These are phyloP conservation scores for Fusarium lyarnte DNA, from an alignment of 2,329 filamentous ascomycete species.

Conservation along the genomic window DNA sequence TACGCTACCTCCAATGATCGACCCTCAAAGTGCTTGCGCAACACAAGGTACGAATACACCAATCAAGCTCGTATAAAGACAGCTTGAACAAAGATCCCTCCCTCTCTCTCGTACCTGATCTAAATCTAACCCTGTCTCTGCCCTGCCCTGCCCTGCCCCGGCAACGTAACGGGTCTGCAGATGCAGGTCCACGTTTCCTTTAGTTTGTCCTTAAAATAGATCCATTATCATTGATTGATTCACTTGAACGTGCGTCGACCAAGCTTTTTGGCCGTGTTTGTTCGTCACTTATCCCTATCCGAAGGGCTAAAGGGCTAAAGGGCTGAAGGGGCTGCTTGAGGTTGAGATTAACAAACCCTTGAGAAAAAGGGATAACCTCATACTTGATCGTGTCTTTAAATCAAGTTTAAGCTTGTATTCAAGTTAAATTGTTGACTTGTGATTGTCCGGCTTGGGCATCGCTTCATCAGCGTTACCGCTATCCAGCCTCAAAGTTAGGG, in stretches of 20 bases:
- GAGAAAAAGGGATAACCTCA: background rate
- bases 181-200: background rate
- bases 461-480: background rate
- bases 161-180: constrained; percentile 4
- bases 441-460: background rate
- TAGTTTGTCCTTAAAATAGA: constrained; percentile 33
- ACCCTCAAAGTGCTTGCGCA: constrained; percentile 10
- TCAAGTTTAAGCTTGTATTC: background rate
- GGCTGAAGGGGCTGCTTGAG: background rate
- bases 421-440: background rate
- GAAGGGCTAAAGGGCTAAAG: background rate
- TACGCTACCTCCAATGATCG: constrained; percentile 11
- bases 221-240: background rate
- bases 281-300: background rate
- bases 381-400: background rate
- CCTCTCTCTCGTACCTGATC: constrained; percentile 26
- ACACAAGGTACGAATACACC: constrained; percentile 14
- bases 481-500: background rate
- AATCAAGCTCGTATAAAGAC: constrained; percentile 16
- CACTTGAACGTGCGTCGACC: background rate
- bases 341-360: background rate
- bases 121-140: background rate
- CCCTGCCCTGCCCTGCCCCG: background rate
- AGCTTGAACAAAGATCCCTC: background rate
- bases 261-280: background rate